Conservation (phyloP, 2,329 filamentous ascomycete species). For the Phialocephala subalpina region DNA sequence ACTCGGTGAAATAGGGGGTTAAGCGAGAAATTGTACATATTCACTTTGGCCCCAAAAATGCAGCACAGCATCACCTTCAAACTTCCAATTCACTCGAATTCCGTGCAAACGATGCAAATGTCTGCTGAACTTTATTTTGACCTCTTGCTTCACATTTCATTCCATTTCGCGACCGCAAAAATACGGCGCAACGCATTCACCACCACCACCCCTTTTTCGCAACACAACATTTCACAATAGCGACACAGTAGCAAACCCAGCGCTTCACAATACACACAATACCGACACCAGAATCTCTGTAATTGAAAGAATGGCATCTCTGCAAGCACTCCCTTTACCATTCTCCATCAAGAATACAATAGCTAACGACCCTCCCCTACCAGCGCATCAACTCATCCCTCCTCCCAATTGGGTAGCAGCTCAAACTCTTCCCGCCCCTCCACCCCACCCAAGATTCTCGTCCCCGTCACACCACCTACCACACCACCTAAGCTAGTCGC, state of each 20-base stretch:
- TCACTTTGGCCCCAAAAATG: not conserved
- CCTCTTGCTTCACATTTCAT: not conserved
- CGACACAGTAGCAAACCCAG: not conserved
- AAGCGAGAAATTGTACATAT: not conserved
- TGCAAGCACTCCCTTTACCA: not conserved
- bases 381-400: not conserved
- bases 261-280: not conserved
- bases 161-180: not conserved
- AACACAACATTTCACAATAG: not conserved
- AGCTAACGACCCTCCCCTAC: too few species aligned
- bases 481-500: not conserved
- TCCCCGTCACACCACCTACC: not conserved
- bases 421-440: not conserved
- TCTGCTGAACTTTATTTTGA: too few species aligned
- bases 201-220: not conserved
- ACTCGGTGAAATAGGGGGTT: not conserved
- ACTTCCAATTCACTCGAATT: too few species aligned
- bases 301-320: not conserved
- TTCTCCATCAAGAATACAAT: not conserved
- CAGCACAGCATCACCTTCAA: not conserved
- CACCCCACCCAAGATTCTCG: not conserved
- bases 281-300: not conserved
- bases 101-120: too few species aligned
- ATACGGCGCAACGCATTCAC: too few species aligned
- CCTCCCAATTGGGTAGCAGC: not conserved